Evolutionary conservation across 2,329 filamentous ascomycete genomes (phyloP).

Genomic region (Alternaria novae-zelandiae): DNA sequence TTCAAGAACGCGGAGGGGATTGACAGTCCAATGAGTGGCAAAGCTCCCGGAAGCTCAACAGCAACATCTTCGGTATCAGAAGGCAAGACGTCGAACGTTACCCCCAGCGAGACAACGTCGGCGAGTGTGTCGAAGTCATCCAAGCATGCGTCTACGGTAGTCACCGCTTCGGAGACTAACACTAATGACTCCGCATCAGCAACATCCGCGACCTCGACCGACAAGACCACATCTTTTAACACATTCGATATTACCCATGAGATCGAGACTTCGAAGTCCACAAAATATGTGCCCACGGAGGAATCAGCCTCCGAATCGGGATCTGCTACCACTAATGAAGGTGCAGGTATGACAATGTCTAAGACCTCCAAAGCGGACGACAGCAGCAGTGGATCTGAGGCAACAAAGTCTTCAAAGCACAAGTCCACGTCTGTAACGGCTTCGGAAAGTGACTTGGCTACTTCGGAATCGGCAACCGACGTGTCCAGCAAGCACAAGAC

Average conservation of each 20-base stretch:
- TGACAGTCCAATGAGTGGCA: not conserved
- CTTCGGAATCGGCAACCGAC: not conserved
- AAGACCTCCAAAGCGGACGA: not conserved
- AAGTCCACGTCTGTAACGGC: not conserved
- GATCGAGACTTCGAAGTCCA: not conserved
- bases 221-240: not conserved
- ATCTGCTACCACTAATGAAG: not conserved
- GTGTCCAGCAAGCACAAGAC: not conserved
- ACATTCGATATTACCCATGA: not conserved
- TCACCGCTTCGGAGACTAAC: not conserved
- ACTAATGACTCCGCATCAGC: not conserved
- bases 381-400: not conserved
- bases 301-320: not conserved
- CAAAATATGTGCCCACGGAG: accelerated
- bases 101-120: not conserved
- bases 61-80: not conserved
- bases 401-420: not conserved
- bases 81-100: not conserved
- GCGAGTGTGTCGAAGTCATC: not conserved
- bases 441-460: not conserved
- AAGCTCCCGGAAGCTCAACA: accelerated
- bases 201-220: not conserved
- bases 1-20: not conserved
- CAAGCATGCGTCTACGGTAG: not conserved
- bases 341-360: not conserved